Conservation (phyloP, 805 yeast species). For the Cyberlindnera mississippiensis region DNA sequence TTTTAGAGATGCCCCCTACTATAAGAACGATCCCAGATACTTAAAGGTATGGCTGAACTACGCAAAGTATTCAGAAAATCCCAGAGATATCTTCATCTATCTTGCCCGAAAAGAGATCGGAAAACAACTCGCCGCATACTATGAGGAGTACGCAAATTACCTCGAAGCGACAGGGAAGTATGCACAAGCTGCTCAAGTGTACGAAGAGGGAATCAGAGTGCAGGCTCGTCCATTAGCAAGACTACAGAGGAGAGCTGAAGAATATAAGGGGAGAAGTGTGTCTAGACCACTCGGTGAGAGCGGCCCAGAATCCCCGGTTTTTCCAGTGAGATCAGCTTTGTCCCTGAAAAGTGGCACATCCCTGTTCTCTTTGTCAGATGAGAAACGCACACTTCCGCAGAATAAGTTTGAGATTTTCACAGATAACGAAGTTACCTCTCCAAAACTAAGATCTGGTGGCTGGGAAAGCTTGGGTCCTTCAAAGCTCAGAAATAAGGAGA, state of each 20-base stretch:
- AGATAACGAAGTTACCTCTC: slow-evolving; percentile 16
- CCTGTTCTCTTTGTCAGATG: slow-evolving; percentile 14
- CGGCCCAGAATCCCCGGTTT: slow-evolving; percentile 34
- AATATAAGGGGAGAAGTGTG: slow-evolving; percentile 41
- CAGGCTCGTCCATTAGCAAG: slow-evolving; percentile 64
- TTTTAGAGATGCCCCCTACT: slow-evolving; percentile 60
- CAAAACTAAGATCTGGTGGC: slow-evolving; percentile 25
- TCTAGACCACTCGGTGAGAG: slow-evolving; percentile 15
- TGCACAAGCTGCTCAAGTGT: slow-evolving; percentile 57
- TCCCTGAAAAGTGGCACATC: slow-evolving; percentile 36
- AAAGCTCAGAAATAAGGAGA: slow-evolving; percentile 58
- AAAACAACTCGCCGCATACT: slow-evolving; percentile 56
- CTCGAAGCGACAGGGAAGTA: slow-evolving; percentile 48
- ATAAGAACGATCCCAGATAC: slow-evolving; percentile 80
- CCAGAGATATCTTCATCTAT: slow-evolving; percentile 66
- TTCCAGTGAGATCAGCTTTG: slow-evolving; percentile 33
- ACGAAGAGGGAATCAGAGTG: slow-evolving; percentile 49
- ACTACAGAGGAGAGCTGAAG: slow-evolving; percentile 38
- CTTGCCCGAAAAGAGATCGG: slow-evolving; percentile 75
- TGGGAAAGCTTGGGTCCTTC: slow-evolving; percentile 50
- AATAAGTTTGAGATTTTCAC: slow-evolving; percentile 22
- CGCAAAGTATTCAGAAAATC: slow-evolving; percentile 62
- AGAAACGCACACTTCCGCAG: slow-evolving; percentile 4
- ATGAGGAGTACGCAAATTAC: slow-evolving; percentile 71
- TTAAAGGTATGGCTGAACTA: slow-evolving; percentile 79